phyloP scores from a whole-genome alignment of 352 stramenopile genomes.

The Pythium brachiatum region DNA sequence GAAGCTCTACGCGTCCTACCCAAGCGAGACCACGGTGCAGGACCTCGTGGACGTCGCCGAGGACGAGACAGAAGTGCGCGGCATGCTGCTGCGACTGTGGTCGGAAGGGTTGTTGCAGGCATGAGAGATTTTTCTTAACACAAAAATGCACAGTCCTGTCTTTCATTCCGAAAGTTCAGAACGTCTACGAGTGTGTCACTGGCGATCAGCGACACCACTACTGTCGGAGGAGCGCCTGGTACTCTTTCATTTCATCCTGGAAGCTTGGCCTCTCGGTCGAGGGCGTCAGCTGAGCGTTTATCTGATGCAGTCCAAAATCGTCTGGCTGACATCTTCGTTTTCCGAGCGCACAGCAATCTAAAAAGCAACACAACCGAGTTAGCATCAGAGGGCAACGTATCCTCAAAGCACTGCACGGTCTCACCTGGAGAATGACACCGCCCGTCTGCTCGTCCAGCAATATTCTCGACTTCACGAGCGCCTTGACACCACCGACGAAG shows the following conservation, averaged over 20 bases:
- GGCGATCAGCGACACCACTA: background rate
- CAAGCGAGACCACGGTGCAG: conserved; percentile 29
- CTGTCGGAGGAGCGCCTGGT: background rate
- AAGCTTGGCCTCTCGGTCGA: background rate
- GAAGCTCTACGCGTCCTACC: conserved; percentile 66
- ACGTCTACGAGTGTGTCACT: conserved; percentile 17
- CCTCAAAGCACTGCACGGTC: background rate
- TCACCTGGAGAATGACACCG: conserved; percentile 90
- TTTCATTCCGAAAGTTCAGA: conserved; percentile 27
- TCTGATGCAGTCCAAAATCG: conserved; percentile 97
- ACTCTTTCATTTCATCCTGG: background rate
- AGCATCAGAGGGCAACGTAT: background rate
- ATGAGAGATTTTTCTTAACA: conserved; percentile 17
- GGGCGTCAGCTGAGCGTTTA: conserved; percentile 32
- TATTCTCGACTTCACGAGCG: conserved; percentile 96
- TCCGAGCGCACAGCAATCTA: conserved; percentile 97
- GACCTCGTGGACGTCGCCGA: conserved; percentile 38
- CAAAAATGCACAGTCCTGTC: conserved; percentile 40
- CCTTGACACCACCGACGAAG: conserved; percentile 94
- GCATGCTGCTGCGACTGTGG: conserved; percentile 82
- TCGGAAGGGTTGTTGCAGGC: conserved; percentile 61
- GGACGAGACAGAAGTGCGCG: conserved; percentile 65
- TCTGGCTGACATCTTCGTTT: conserved; percentile 92
- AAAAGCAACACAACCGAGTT: conserved; percentile 16
- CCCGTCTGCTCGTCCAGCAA: conserved; percentile 86